Percentiles rank a stretch among this genome's conserved stretches.
Evolutionary conservation across 352 stramenopile genomes (phyloP).

Genomic region (Pythium biforme): DNA sequence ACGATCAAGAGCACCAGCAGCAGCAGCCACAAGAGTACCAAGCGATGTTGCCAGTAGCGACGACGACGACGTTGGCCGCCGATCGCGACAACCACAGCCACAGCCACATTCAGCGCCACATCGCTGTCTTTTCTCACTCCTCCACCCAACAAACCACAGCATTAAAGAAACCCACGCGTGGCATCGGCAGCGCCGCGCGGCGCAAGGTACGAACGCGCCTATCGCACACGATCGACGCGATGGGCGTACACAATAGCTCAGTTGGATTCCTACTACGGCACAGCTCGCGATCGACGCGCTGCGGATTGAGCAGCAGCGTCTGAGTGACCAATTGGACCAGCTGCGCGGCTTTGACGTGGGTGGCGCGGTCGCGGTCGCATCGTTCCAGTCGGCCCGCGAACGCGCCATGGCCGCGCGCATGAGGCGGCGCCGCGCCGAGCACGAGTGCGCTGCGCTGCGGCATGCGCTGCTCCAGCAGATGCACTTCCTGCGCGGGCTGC

Average conservation of each 20-base stretch:
- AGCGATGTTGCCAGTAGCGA: background rate
- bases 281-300: background rate
- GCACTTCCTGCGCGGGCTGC: constrained; percentile 12
- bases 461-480: constrained; percentile 10
- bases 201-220: background rate
- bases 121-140: too few species aligned
- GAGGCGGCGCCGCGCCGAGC: background rate
- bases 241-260: too few species aligned
- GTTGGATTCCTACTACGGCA: too few species aligned
- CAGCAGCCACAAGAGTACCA: background rate
- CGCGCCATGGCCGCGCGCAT: background rate
- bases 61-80: too few species aligned
- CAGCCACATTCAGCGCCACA: background rate
- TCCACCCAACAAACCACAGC: background rate
- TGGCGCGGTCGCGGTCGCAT: too few species aligned
- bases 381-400: too few species aligned
- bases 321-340: background rate
- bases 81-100: background rate
- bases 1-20: background rate
- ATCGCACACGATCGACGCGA: too few species aligned
- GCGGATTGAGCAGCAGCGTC: background rate
- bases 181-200: background rate
- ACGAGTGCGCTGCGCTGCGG: background rate
- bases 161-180: background rate
- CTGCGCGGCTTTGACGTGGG: background rate